Conservation (phyloP, 371 early-diverging fungal species). For the Conidiobolus incongruus region DNA sequence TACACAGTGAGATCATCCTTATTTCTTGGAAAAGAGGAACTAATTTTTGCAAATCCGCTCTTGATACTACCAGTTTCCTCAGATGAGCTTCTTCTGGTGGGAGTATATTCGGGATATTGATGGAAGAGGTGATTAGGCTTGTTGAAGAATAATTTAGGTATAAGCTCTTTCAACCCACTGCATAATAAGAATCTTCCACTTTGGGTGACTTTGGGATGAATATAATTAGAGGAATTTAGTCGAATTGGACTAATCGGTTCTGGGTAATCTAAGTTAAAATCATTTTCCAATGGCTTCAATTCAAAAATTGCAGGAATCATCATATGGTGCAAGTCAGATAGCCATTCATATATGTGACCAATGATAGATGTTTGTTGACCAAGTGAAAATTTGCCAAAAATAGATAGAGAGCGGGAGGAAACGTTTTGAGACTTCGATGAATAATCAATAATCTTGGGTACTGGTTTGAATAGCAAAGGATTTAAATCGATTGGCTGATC, state of each 20-base stretch:
- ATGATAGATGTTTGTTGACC: background rate
- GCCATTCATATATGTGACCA: slow-evolving; percentile 13
- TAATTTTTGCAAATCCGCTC: slow-evolving; percentile 3
- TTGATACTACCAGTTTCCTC: slow-evolving; percentile 15
- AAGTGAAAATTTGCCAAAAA: background rate
- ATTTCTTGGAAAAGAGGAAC: slow-evolving; percentile 10
- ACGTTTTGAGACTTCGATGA: background rate
- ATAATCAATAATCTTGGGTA: background rate
- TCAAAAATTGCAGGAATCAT: slow-evolving; percentile 15
- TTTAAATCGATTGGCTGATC: background rate
- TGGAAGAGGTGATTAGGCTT: slow-evolving; percentile 15
- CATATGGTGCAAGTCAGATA: slow-evolving; percentile 12
- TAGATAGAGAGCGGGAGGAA: background rate
- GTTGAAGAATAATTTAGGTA: slow-evolving; percentile 13
- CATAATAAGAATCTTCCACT: slow-evolving; percentile 19
- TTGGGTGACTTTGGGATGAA: background rate
- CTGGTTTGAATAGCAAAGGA: background rate
- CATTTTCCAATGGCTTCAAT: slow-evolving; percentile 7
- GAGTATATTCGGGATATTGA: slow-evolving; percentile 15
- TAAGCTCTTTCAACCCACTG: slow-evolving; percentile 24
- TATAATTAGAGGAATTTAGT: background rate
- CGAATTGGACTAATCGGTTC: background rate
- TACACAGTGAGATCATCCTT: slow-evolving; percentile 16
- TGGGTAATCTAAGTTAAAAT: background rate
- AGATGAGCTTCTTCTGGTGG: slow-evolving; percentile 16